Conservation (phyloP, 495 filamentous ascomycete species). For the Penicillium fimorum region DNA sequence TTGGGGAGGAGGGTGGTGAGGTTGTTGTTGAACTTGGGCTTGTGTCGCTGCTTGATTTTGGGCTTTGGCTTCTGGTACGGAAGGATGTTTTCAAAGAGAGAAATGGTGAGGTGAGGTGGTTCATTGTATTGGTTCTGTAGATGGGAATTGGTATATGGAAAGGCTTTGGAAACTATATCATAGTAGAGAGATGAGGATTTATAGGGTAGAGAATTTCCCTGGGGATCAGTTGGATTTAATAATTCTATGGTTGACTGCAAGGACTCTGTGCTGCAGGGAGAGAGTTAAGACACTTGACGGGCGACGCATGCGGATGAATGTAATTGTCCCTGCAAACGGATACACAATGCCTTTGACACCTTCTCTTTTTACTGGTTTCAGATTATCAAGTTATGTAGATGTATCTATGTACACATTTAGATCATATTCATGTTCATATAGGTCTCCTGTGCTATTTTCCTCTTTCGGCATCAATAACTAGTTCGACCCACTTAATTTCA, state of each 20-base stretch:
- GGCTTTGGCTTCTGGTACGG: neutral
- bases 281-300: constrained; percentile 26
- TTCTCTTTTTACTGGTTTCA: neutral
- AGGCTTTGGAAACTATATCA: neutral
- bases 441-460: neutral
- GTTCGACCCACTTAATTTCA: constrained; percentile 28
- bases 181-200: constrained; percentile 1
- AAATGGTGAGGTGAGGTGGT: constrained; percentile 20
- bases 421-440: too few species aligned
- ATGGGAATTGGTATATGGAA: neutral
- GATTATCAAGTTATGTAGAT: neutral
- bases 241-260: constrained; percentile 23
- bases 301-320: constrained; percentile 25
- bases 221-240: neutral
- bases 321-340: constrained; percentile 19
- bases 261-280: constrained; percentile 27
- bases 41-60: constrained; percentile 18
- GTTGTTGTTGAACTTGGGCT: constrained; percentile 23
- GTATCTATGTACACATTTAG: neutral
- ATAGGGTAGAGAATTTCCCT: neutral
- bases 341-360: neutral
- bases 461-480: constrained; percentile 13
- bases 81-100: constrained; percentile 15
- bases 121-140: constrained; percentile 9
- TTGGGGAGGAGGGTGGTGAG: constrained; percentile 26